Conservation (phyloP, 805 yeast species). For the Candida xyloterini region DNA sequence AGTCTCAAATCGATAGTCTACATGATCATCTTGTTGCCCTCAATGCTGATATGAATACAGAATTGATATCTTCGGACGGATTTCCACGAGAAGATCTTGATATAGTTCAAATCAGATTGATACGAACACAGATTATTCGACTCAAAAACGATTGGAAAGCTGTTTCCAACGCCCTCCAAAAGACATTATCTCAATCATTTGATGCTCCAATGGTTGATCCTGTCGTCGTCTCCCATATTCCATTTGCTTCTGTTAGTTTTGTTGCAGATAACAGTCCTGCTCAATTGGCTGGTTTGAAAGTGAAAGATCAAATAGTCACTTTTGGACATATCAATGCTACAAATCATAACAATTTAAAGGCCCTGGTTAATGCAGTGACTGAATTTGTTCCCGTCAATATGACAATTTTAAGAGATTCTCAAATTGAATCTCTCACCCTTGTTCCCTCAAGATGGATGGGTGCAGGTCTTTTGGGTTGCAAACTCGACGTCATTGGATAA, state of each 20-base stretch:
- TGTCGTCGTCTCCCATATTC: conserved; percentile 29
- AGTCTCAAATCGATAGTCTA: conserved; percentile 38
- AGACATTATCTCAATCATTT: conserved; percentile 41
- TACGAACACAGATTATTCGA: conserved; percentile 63
- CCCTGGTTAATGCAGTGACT: conserved; percentile 36
- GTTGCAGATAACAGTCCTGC: conserved; percentile 61
- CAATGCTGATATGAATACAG: conserved; percentile 54
- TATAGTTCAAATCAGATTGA: conserved; percentile 61
- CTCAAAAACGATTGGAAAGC: conserved; percentile 64
- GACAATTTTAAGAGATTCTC: conserved; percentile 22
- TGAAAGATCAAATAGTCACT: conserved; percentile 51
- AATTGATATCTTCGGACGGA: conserved; percentile 69
- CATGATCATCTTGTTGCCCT: conserved; percentile 39
- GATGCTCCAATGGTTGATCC: conserved; percentile 1
- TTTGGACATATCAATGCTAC: conserved; percentile 51
- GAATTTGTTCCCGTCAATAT: conserved; percentile 14
- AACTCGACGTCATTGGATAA: conserved; percentile 35
- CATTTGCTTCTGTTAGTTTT: conserved; percentile 55
- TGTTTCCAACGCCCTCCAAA: conserved; percentile 46
- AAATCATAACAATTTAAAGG: conserved; percentile 50
- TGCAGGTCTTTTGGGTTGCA: conserved; percentile 67
- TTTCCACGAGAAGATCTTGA: conserved; percentile 85
- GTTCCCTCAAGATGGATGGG: conserved; percentile 65
- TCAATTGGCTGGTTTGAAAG: conserved; percentile 42
- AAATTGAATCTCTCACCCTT: conserved; percentile 28